These are phyloP conservation scores for Candida easanensis DNA, from an alignment of 805 yeast genomes.

Conservation along the genomic window DNA sequence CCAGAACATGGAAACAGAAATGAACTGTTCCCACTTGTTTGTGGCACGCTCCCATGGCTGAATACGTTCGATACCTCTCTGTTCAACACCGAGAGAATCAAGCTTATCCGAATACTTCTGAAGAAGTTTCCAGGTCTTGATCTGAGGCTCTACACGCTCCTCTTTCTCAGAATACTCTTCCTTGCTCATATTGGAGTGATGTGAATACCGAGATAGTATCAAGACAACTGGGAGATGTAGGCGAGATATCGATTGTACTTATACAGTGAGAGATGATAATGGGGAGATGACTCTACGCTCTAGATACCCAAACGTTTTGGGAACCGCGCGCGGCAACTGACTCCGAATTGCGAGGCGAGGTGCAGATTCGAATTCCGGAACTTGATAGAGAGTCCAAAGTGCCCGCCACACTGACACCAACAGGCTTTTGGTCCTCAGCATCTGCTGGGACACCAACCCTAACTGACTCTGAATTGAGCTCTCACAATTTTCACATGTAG, in stretches of 20 bases:
- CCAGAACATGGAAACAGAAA: conserved; percentile 73
- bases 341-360: too few relatives aligned
- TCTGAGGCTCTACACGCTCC: conserved; percentile 11
- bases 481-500: too few relatives aligned
- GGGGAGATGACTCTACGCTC: not conserved
- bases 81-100: conserved; percentile 65
- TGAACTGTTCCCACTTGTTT: conserved; percentile 29
- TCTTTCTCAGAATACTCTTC: conserved; percentile 9
- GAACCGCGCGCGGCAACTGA: not conserved
- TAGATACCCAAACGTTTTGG: not conserved
- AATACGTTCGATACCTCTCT: conserved; percentile 76
- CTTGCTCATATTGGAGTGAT: not conserved
- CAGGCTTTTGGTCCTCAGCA: too few relatives aligned
- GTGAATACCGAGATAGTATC: not conserved
- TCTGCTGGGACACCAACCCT: too few relatives aligned
- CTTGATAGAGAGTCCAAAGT: too few relatives aligned
- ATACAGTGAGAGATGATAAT: too few relatives aligned
- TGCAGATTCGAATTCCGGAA: too few relatives aligned
- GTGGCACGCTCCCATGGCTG: conserved; percentile 63
- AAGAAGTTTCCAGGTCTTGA: conserved; percentile 23
- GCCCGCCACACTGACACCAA: too few relatives aligned
- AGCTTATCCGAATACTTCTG: conserved; percentile 40
- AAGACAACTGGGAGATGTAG: too few relatives aligned
- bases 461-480: too few relatives aligned
- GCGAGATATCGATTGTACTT: too few relatives aligned